These are phyloP conservation scores for Curvularia verruculosa DNA, from an alignment of 2,329 filamentous ascomycete genomes.

Conservation along the genomic window DNA sequence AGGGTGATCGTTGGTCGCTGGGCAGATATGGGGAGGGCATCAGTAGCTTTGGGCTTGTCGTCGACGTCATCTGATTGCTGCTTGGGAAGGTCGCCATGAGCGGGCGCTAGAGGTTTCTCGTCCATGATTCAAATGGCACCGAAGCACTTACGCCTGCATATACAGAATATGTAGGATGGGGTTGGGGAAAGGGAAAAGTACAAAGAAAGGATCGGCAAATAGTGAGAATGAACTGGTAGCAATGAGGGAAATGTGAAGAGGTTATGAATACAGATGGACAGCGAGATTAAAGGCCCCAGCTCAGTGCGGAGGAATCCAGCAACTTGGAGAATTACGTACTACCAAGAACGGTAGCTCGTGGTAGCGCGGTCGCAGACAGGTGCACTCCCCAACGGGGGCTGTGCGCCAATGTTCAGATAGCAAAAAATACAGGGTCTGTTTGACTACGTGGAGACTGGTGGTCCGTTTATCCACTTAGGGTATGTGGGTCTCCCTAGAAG, in stretches of 20 bases:
- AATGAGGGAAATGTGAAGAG: neutral
- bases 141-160: conserved; percentile 21
- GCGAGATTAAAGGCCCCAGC: conserved; percentile 8
- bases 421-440: conserved; percentile 10
- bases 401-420: conserved; percentile 19
- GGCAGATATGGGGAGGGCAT: conserved; percentile 21
- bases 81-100: conserved; percentile 21
- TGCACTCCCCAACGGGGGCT: conserved; percentile 8
- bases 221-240: neutral
- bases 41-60: conserved; percentile 23
- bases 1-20: conserved; percentile 30
- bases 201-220: neutral
- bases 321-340: conserved; percentile 22
- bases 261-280: conserved; percentile 2
- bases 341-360: conserved; percentile 12
- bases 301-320: conserved; percentile 9
- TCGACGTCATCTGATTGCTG: conserved; percentile 17
- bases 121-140: conserved; percentile 21
- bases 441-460: conserved; percentile 23
- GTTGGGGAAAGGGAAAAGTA: neutral
- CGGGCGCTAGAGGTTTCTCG: conserved; percentile 17
- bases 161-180: neutral
- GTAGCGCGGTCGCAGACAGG: conserved; percentile 12
- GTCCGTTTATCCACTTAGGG: conserved; percentile 22
- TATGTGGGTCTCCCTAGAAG: conserved; percentile 22